Evolutionary conservation across 2,329 filamentous ascomycete genomes (phyloP).

Genomic region (Aspergillus latus): DNA sequence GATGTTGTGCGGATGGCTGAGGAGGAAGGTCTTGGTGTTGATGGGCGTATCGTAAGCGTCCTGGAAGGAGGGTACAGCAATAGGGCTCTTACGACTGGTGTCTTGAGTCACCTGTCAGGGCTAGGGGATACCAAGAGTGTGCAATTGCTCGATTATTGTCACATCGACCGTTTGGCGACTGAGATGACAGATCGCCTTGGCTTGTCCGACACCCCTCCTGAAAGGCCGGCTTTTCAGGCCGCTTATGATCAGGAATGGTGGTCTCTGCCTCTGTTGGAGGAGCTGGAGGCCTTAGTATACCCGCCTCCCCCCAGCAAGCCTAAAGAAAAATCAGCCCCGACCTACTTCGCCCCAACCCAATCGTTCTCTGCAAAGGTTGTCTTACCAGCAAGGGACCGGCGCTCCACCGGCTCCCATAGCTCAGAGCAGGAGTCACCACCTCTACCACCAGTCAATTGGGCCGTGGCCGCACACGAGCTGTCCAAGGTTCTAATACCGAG

Average conservation of each 20-base stretch:
- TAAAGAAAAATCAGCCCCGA: slow-evolving; percentile 60
- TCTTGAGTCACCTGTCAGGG: slow-evolving; percentile 86
- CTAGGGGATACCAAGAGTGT: slow-evolving; percentile 51
- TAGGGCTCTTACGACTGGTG: slow-evolving; percentile 80
- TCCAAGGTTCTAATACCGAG: slow-evolving; percentile 78
- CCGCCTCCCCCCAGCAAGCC: slow-evolving; percentile 55
- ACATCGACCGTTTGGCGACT: slow-evolving; percentile 49
- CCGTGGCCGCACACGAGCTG: slow-evolving; percentile 75
- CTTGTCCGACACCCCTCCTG: slow-evolving; percentile 18
- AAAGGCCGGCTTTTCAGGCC: slow-evolving; percentile 18
- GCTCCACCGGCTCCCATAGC: slow-evolving; percentile 42
- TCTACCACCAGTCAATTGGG: slow-evolving; percentile 78
- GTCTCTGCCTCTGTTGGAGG: slow-evolving; percentile 64
- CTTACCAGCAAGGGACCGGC: slow-evolving; percentile 61
- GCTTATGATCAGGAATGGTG: slow-evolving; percentile 72
- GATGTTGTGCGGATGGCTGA: slow-evolving; percentile 81
- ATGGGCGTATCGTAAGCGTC: slow-evolving; percentile 87
- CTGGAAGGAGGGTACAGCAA: slow-evolving; percentile 96
- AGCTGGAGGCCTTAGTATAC: slow-evolving; percentile 63
- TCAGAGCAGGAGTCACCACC: slow-evolving; percentile 57
- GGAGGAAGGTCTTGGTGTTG: slow-evolving; percentile 73
- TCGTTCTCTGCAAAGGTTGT: slow-evolving; percentile 80
- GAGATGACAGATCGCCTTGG: slow-evolving; percentile 56
- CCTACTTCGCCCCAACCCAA: slow-evolving; percentile 83
- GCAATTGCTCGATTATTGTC: slow-evolving; percentile 25